Evolutionary conservation across 2,329 filamentous ascomycete species (phyloP), one percentile per base, ranked within the genome.

Genomic region (Ascocoryne sarcoides): DNA sequence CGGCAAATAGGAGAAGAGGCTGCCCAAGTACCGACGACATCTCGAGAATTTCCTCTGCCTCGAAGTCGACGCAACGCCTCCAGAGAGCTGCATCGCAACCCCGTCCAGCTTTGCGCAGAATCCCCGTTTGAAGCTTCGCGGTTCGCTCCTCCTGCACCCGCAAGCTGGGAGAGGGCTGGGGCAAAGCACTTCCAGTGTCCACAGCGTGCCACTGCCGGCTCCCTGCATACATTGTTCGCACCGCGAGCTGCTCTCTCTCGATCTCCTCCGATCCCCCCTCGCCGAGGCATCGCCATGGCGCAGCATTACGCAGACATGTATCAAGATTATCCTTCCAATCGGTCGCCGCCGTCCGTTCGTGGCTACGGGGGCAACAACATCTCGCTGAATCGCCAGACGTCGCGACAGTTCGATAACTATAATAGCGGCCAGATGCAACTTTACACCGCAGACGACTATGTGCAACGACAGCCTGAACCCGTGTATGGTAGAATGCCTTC

Each of bases 401-500:
- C 87, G 53, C 76, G 86, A 53, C 83, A 84, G 52, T 85, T 89
- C 60, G 87, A 94, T 52, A 70, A 72, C 45, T 82, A 83, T 58
- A 76, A 73, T 45, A 32, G 32, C 14, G 36, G 40, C 36, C 44
- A 40, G 26, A 30, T 51, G 38, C 76, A 79, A 36, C 69, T 89
- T 38, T 94, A 90, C 62, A 69, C 71, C 12, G 70, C 75, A 37
- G 85, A 92, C 39, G 77, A 82, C 53, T 71, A 74, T 50, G 69
- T 71, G 55, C 19, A 44, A 15, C 69, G 66, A 54, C 77, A 72
- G 61, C 66, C 69, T 19, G 26, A 45, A 16, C 39, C 42, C n/a
- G 38, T 50, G 29, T 55, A 49, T 26, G 52, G 56, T 20, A 48
- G 55, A 28, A 48, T 53, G 31, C 42, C 50, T 18, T 34, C 49